A percentile compares a stretch with the other conserved stretches of the same genome.
Evolutionary conservation across 83 land plant species (phyloP).

Genomic region (Thuja plicata): DNA sequence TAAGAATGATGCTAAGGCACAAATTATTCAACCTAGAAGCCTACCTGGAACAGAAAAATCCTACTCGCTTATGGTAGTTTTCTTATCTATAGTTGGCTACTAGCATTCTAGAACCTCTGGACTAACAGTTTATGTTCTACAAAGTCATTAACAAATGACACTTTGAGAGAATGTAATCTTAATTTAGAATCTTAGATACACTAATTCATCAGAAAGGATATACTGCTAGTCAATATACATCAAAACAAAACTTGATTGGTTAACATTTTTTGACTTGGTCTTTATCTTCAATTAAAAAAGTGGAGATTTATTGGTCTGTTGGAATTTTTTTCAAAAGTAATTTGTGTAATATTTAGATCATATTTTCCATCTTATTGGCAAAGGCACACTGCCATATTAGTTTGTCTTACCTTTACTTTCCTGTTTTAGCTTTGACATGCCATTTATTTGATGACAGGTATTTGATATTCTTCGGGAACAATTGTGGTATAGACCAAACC

Average conservation of each 20-base stretch:
- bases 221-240: background rate
- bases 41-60: background rate
- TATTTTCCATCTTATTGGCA: background rate
- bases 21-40: background rate
- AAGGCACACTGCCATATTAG: background rate
- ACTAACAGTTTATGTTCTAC: background rate
- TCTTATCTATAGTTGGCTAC: background rate
- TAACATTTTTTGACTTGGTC: background rate
- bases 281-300: background rate
- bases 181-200: no score
- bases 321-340: background rate
- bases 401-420: background rate
- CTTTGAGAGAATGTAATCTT: background rate
- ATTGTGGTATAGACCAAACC: slow-evolving; percentile 77
- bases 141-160: background rate
- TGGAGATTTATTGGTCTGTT: background rate
- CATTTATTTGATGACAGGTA: slow-evolving; percentile 42
- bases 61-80: background rate
- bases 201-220: background rate
- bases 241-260: background rate
- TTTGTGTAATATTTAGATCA: background rate
- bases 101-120: background rate
- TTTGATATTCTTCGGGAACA: slow-evolving; percentile 81
- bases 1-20: background rate
- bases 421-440: background rate